Evolutionary conservation across 2,329 filamentous ascomycete species (phyloP).

Genomic region (Cercospora berteroae): DNA sequence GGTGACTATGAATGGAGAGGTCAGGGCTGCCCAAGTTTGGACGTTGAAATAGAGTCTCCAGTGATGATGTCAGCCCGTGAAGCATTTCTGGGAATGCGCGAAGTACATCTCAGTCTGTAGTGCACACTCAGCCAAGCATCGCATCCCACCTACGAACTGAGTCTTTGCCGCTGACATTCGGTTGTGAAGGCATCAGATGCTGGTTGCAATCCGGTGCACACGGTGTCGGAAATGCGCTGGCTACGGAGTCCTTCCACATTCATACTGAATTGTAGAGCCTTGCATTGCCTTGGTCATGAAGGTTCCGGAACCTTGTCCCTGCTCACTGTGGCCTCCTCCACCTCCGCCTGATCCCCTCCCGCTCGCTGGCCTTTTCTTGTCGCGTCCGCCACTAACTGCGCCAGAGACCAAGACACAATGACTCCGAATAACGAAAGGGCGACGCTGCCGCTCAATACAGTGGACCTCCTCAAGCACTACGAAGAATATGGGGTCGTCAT

Average conservation of each 20-base stretch:
- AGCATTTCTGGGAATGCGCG: neutral
- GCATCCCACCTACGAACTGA: neutral
- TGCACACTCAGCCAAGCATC: neutral
- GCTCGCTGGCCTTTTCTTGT: neutral
- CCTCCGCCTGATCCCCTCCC: neutral
- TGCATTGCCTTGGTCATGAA: neutral
- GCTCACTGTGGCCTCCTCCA: neutral
- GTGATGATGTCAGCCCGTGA: neutral
- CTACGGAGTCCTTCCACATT: neutral
- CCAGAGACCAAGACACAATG: neutral
- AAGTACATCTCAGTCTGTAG: neutral
- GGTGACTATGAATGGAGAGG: neutral
- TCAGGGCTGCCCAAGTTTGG: neutral
- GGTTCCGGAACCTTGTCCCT: constrained; percentile 1
- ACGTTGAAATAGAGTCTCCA: constrained; percentile 2
- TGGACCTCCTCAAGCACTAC: constrained; percentile 18
- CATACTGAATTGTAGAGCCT: neutral
- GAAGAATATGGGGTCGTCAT: constrained; percentile 22
- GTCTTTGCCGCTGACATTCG: neutral
- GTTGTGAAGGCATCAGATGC: neutral
- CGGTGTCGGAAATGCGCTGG: neutral
- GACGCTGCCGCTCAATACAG: neutral
- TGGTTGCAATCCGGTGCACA: neutral
- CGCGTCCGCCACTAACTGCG: neutral
- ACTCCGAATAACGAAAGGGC: neutral